Percentiles rank a stretch among this genome's conserved stretches.
Evolutionary conservation across 257 asterid genomes (phyloP).

Genomic region (Solanum chiquidenum): DNA sequence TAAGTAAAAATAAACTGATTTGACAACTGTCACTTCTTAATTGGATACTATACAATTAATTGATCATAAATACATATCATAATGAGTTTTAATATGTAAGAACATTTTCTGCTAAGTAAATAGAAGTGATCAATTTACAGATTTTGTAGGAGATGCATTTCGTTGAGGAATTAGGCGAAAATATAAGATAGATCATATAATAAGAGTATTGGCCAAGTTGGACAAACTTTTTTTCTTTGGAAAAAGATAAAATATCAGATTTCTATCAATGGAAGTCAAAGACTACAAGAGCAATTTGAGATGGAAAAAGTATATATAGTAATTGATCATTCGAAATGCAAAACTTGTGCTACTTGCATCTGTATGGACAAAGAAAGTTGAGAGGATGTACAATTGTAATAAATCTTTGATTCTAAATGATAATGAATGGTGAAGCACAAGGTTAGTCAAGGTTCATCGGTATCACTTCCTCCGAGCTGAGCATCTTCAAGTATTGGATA

Average conservation of each 20-base stretch:
- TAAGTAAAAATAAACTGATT: no score
- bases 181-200: no score
- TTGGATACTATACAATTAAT: no score
- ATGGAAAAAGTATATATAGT: neutral
- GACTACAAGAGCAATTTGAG: neutral
- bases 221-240: neutral
- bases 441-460: slow-evolving; percentile 29
- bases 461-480: slow-evolving; percentile 43
- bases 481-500: slow-evolving; percentile 30
- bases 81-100: no score
- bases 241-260: neutral
- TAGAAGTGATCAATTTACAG: no score
- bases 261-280: neutral
- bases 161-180: no score
- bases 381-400: slow-evolving; percentile 1
- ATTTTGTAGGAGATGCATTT: no score
- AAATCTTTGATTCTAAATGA: slow-evolving; percentile 13
- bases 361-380: neutral
- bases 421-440: neutral
- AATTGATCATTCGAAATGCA: neutral
- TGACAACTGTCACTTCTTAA: no score
- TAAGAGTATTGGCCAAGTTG: neutral
- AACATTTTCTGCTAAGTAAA: no score
- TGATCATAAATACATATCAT: no score
- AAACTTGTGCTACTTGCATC: slow-evolving; percentile 6